These are phyloP conservation scores for Penicillium sp. DNA, from an alignment of 2,329 filamentous ascomycete species.

Conservation along the genomic window DNA sequence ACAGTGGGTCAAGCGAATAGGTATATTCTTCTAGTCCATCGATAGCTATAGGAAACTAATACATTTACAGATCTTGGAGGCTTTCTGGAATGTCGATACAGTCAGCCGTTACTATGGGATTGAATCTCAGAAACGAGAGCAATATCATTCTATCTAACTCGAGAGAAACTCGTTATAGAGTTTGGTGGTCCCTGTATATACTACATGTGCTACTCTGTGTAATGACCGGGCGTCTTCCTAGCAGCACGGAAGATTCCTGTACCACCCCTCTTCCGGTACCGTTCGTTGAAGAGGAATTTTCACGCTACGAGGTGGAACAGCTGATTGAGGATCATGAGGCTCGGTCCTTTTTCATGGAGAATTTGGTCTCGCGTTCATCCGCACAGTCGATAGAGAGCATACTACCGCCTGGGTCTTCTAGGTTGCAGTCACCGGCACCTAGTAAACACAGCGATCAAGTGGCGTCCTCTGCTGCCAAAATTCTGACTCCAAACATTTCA, in stretches of 20 bases:
- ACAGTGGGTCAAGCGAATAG: slow-evolving; percentile 49
- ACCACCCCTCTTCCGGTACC: slow-evolving; percentile 49
- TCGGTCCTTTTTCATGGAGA: slow-evolving; percentile 36
- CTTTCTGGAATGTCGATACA: slow-evolving; percentile 47
- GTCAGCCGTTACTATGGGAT: slow-evolving; percentile 47
- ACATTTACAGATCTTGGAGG: slow-evolving; percentile 46
- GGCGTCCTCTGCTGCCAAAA: slow-evolving; percentile 32
- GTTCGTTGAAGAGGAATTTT: slow-evolving; percentile 44
- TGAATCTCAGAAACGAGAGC: slow-evolving; percentile 50
- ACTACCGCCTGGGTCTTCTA: slow-evolving; percentile 20
- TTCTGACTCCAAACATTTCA: slow-evolving; percentile 41
- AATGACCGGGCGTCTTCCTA: slow-evolving; percentile 50
- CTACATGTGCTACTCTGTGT: slow-evolving; percentile 48
- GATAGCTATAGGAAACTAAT: background rate
- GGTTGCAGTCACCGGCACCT: slow-evolving; percentile 17
- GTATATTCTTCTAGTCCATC: slow-evolving; percentile 28
- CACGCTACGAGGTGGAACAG: slow-evolving; percentile 35
- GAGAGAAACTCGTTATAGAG: slow-evolving; percentile 48
- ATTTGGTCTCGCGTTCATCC: slow-evolving; percentile 27
- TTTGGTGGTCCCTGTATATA: slow-evolving; percentile 51
- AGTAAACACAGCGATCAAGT: slow-evolving; percentile 28
- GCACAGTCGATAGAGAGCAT: slow-evolving; percentile 15
- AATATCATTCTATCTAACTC: slow-evolving; percentile 39
- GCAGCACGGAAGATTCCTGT: slow-evolving; percentile 44
- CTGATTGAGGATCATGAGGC: slow-evolving; percentile 41